Evolutionary conservation across 306 rosid genomes (phyloP), one percentile per base, ranked within the genome.

Genomic region (Prunus campanulata): DNA sequence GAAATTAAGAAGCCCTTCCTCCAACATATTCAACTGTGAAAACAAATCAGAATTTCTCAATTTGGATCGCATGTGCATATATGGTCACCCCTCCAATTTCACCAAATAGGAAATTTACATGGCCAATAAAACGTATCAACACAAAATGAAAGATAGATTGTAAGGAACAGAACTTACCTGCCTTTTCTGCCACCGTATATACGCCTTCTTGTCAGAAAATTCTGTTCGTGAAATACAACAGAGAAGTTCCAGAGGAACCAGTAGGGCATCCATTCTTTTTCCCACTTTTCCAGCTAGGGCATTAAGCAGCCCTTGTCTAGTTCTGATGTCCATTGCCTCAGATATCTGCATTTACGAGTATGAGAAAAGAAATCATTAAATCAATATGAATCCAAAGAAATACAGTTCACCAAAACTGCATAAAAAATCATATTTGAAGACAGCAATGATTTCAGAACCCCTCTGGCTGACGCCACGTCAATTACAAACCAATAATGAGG

Each of bases 131-230:
- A 10, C 56, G 0, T 46, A 2, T 8, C 30, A 20, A 77, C 5
- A 62, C 65, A 75, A 66, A 46, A 74, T 3, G 65, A 61, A 39
- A 19, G 63, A 63, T 59, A 74, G 39, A 72, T 35, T 3, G 24
- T 15, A 73, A 59, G 71, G 61, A 64, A 74, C 30, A 49, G 44
- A 88, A 88, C 86, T 60, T 77, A 95, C 99, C 97, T 92, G 99
- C 91, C 97, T 87, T 86, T 92, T 95, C 86, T 95, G 99, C 99
- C 99, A 95, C 66, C 88, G 86, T 68, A 95, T 85, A 86, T 77
- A 92, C 22, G 97, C 97, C 84, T 95, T 95, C 87, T 93, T 95
- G 84, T 95, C 99, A 82, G 97, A 92, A 87, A 95, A 95, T 88
- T 95, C 99, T 29, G 97, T 78, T 62, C 96, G 91, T 16, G 97